phyloP scores from a whole-genome alignment of 805 yeast species.

The Candida ponderosae region DNA sequence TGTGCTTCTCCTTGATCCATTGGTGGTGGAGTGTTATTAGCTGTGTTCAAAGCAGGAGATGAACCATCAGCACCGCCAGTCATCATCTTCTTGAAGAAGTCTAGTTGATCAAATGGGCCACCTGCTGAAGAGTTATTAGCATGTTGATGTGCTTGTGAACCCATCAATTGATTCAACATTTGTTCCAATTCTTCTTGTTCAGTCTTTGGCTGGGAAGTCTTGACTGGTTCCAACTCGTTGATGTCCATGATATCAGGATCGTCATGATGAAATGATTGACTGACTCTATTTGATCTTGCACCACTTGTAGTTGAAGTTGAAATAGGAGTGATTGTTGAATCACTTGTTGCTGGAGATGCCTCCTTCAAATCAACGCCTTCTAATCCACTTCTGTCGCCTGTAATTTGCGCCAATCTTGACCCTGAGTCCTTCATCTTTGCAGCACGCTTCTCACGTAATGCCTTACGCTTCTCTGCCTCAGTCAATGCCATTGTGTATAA shows the following conservation, averaged over 20 bases:
- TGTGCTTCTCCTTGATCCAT: constrained; percentile 2
- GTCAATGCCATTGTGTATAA: not conserved
- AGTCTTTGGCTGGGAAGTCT: not conserved
- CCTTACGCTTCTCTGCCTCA: constrained; percentile 19
- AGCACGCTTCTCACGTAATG: constrained; percentile 19
- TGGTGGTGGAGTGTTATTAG: not conserved
- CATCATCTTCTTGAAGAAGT: not conserved
- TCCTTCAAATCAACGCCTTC: not conserved
- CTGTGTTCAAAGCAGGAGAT: not conserved
- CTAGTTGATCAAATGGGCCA: constrained; percentile 1
- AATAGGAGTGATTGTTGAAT: not conserved
- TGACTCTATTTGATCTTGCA: constrained; percentile 8
- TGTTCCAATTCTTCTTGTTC: constrained; percentile 15
- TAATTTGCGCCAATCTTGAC: constrained; percentile 16
- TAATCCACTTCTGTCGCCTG: constrained; percentile 14
- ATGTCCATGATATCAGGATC: constrained; percentile 13
- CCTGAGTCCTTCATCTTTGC: constrained; percentile 15
- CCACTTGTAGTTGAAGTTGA: not conserved
- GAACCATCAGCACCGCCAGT: constrained; percentile 2
- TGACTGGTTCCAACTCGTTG: constrained; percentile 1
- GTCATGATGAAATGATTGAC: constrained; percentile 8
- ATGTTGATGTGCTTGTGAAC: constrained; percentile 6
- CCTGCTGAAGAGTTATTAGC: not conserved
- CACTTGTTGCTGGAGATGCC: not conserved
- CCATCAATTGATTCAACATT: constrained; percentile 11